A percentile compares a stretch with the other conserved stretches of the same genome.
Evolutionary conservation across 2,329 filamentous ascomycete species (phyloP).

Genomic region (Diaporthe vexans): DNA sequence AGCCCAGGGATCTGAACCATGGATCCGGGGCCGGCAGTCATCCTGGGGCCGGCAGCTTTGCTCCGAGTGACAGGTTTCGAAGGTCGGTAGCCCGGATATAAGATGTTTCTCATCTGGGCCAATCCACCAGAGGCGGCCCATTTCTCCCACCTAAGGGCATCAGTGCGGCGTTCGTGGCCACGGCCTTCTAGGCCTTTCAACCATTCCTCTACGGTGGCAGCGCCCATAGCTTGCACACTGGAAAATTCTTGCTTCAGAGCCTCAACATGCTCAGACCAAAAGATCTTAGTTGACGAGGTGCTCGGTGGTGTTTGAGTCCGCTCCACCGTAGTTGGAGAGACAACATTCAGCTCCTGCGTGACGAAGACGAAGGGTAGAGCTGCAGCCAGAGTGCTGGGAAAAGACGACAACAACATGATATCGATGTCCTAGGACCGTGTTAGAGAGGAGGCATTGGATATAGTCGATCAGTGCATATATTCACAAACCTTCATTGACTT

Average conservation of each 20-base stretch:
- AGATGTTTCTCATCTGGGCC: slow-evolving; percentile 53
- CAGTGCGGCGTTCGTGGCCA: slow-evolving; percentile 71
- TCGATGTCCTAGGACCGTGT: slow-evolving; percentile 73
- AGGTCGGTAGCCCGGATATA: slow-evolving; percentile 44
- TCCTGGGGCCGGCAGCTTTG: not conserved
- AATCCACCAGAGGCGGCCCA: slow-evolving; percentile 70
- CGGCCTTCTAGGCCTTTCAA: slow-evolving; percentile 78
- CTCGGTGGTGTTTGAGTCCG: slow-evolving; percentile 60
- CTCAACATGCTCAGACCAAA: slow-evolving; percentile 73
- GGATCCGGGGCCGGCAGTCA: not conserved
- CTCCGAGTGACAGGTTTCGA: not conserved
- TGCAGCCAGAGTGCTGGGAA: slow-evolving; percentile 72
- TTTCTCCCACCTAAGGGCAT: slow-evolving; percentile 80
- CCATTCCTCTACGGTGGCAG: slow-evolving; percentile 81
- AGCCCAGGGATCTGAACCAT: slow-evolving; percentile 38
- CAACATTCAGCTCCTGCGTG: slow-evolving; percentile 71
- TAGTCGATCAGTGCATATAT: not conserved
- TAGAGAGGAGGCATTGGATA: slow-evolving; percentile 40
- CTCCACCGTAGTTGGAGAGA: slow-evolving; percentile 70
- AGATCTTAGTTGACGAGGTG: slow-evolving; percentile 74
- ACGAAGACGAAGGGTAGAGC: slow-evolving; percentile 79
- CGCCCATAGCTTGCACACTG: slow-evolving; percentile 75
- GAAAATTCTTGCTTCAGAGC: slow-evolving; percentile 74
- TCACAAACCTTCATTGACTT: slow-evolving; percentile 74
- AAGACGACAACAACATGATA: slow-evolving; percentile 72